Base-by-base conservation (phyloP, 805 yeast genomes). In the Monosporozyma servazzii region DNA sequence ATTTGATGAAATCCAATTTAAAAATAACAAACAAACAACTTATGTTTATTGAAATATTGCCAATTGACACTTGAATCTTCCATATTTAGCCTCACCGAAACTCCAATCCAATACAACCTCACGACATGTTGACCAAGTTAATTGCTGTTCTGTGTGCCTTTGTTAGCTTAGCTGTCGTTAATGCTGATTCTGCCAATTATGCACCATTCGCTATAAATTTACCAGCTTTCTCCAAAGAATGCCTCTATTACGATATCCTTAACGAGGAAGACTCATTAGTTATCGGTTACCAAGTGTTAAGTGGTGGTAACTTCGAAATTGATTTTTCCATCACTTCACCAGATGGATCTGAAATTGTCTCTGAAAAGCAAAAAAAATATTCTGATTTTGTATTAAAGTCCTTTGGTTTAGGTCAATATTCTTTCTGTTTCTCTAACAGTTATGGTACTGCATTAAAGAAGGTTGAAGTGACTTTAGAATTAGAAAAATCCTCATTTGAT, bases 241-340 rank as follows among this genome's bases (percentile, higher is more conserved):
- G 78, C 57, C 58, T 74, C 27, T 73, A 70, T 53, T 66, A 68
- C 54, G 69, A 66, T 51, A 53, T 74, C 53, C 47, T 51, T 18
- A 53, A 61, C 41, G 72, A 71, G 7, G 71, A 69, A 1, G 75
- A 73, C 44, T 58, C 75, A 1, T 52, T 73, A n/a, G 68, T 70
- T 15, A 69, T 72, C 8, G 67, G 73, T 44, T 73, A 73, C 51
- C 77, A 73, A 61, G 87, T 82, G 50, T 75, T 81, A 58, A 75
- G 79, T 48, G 87, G 87, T 54, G 87, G 87, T 17, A 74, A 81
- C 51, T 82, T 81, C 58, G 86, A 82, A 63, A 77, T 82, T 50
- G 85, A 82, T 62, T 82, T 80, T 63, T 73, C 75, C 52, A 79
- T 82, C 55, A 77, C 72, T 49, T 74, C 78, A 49, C 86, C 87